phyloP scores from a whole-genome alignment of 2,329 filamentous ascomycete species.

The Pseudogymnoascus sp. region DNA sequence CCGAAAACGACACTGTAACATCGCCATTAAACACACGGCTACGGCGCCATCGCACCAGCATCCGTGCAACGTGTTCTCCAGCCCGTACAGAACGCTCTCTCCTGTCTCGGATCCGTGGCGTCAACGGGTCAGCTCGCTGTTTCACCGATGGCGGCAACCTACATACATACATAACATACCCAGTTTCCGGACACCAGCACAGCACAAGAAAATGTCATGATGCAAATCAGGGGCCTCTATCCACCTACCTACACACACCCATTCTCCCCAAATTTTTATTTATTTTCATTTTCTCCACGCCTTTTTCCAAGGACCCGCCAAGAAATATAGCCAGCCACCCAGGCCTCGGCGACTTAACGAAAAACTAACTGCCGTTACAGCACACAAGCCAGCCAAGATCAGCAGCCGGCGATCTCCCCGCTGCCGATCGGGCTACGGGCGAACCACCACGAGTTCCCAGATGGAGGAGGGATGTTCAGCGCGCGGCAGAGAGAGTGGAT shows the following conservation, averaged over 20 bases:
- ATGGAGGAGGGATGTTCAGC: too few relatives aligned
- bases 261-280: too few relatives aligned
- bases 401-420: not conserved
- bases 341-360: not conserved
- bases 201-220: not conserved
- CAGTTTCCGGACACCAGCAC: too few relatives aligned
- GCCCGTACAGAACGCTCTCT: not conserved
- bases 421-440: not conserved
- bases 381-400: not conserved
- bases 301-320: too few relatives aligned
- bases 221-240: not conserved
- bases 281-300: too few relatives aligned
- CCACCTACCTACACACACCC: too few relatives aligned
- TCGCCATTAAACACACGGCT: not conserved
- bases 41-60: not conserved
- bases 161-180: not conserved
- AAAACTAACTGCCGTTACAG: not conserved
- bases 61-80: not conserved
- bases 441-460: too few relatives aligned
- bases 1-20: not conserved
- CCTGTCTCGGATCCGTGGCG: not conserved
- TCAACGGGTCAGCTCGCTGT: not conserved
- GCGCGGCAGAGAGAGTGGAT: too few relatives aligned
- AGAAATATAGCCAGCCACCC: too few relatives aligned
- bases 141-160: not conserved